These are phyloP conservation scores for Tolypocladium nubicola DNA, from an alignment of 2,329 filamentous ascomycete species.

Conservation along the genomic window DNA sequence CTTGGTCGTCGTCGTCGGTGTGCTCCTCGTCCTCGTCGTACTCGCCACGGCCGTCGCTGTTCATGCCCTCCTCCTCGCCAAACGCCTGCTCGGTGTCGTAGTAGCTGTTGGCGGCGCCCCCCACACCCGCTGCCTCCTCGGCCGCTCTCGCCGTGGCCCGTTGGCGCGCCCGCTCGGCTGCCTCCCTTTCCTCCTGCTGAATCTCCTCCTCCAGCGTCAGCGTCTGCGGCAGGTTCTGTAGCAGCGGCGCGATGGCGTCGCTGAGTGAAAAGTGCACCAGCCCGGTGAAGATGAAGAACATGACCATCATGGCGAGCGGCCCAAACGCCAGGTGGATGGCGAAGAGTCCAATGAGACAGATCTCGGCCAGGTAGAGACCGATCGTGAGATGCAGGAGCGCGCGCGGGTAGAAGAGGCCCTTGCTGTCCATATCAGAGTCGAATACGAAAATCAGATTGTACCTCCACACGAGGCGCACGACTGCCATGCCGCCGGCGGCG, in stretches of 20 bases:
- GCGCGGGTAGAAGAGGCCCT: slow-evolving; percentile 79
- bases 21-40: slow-evolving; percentile 18
- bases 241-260: slow-evolving; percentile 61
- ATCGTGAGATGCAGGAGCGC: slow-evolving; percentile 77
- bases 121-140: slow-evolving; percentile 5
- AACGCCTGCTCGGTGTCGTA: slow-evolving; percentile 23
- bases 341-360: slow-evolving; percentile 80
- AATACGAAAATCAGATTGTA: slow-evolving; percentile 88
- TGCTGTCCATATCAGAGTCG: slow-evolving; percentile 73
- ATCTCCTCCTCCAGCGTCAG: slow-evolving; percentile 44
- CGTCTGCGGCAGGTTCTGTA: slow-evolving; percentile 73
- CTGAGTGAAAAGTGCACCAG: slow-evolving; percentile 69
- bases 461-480: slow-evolving; percentile 80
- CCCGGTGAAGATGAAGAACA: slow-evolving; percentile 63
- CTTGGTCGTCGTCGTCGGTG: slow-evolving; percentile 11
- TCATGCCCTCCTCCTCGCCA: slow-evolving; percentile 18
- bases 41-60: slow-evolving; percentile 16
- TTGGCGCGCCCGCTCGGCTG: slow-evolving; percentile 20
- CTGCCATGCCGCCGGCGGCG: slow-evolving; percentile 62
- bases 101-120: slow-evolving; percentile 22
- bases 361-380: slow-evolving; percentile 71
- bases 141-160: slow-evolving; percentile 11
- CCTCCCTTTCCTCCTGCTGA: slow-evolving; percentile 34
- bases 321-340: slow-evolving; percentile 56
- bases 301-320: slow-evolving; percentile 64